Base-by-base conservation (phyloP, 768 basidiomycete genomes). In the Udeniomyces megalosporus region DNA sequence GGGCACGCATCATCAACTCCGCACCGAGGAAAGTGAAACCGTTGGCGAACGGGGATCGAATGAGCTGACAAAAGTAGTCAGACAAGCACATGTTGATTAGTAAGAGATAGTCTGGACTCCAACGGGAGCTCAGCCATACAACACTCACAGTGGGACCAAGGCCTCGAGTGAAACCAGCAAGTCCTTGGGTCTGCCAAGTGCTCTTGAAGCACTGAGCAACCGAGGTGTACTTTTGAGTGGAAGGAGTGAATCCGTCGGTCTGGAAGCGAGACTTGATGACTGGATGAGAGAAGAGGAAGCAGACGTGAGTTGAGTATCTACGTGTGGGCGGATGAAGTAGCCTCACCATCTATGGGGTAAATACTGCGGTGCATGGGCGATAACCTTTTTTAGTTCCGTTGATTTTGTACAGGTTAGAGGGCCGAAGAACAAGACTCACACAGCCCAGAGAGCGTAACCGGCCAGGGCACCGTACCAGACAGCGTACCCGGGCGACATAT, bases 181-280 rank as follows among this genome's bases (percentile, higher is more conserved):
- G 76, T 12, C 92, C 93, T 72, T 93, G 89, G 10, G 82, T 80
- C 60, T 81, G 76, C 85, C 84, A 92, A 20, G 90, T 83, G 58
- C 81, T 85, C 35, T 82, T 80, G 34, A 87, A 82, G 67, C 88
- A 92, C 70, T 95, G 84, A 35, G 88, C 69, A 15, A 87, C 82
- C 17, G 86, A 86, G 32, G 77, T 78, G 74, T 95, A 96, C 70
- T 87, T 88, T 46, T 68, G 84, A 47, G 82, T 83, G 17, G 82
- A 29, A 3, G 62, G 76, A 12, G 81, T 78, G 72, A 91, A 90
- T 0, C 84, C 86, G 70, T 96, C 93, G 0, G 92, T 95, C 75
- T 97, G 93, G 79, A 96, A 86, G 58, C 90, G 82, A 29, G 88
- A 89, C 71, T 97, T 97, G 70, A 96, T 82, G 80, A 95, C 88